Conservation (phyloP, 768 basidiomycete species). For the Trametes sanguinea region DNA sequence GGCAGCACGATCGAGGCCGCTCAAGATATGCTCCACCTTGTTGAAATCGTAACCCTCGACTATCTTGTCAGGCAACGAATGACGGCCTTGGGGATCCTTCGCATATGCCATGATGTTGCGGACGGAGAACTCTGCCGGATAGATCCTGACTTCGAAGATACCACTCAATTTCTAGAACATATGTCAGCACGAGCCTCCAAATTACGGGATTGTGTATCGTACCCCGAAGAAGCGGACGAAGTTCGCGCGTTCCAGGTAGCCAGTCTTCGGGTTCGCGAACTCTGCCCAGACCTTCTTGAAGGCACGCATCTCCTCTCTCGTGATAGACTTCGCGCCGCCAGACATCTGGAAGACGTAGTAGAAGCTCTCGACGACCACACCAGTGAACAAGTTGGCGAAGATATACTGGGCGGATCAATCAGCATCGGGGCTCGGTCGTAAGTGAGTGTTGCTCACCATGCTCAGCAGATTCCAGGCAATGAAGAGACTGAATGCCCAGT, state of each 20-base stretch:
- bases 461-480: constrained; percentile 94
- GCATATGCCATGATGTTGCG: constrained; percentile 58
- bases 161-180: constrained; percentile 70
- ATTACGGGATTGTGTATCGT: constrained; percentile 34
- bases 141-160: constrained; percentile 86
- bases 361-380: constrained; percentile 94
- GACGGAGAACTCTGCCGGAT: constrained; percentile 69
- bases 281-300: constrained; percentile 96
- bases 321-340: constrained; percentile 78
- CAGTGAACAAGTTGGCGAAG: constrained; percentile 93
- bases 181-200: not conserved
- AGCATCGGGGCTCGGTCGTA: not conserved
- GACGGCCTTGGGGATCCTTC: constrained; percentile 39
- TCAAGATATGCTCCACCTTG: constrained; percentile 60
- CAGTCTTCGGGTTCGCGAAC: constrained; percentile 77
- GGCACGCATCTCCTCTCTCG: constrained; percentile 86
- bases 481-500: constrained; percentile 85
- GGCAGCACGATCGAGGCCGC: constrained; percentile 61
- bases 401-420: constrained; percentile 65
- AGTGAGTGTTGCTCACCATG: constrained; percentile 61
- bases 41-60: constrained; percentile 61
- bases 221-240: constrained; percentile 85
- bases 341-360: constrained; percentile 92
- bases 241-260: constrained; percentile 67
- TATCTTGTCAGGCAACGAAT: constrained; percentile 37